Evolutionary conservation across 2,329 filamentous ascomycete genomes (phyloP).

Genomic region (Nemania sp.): DNA sequence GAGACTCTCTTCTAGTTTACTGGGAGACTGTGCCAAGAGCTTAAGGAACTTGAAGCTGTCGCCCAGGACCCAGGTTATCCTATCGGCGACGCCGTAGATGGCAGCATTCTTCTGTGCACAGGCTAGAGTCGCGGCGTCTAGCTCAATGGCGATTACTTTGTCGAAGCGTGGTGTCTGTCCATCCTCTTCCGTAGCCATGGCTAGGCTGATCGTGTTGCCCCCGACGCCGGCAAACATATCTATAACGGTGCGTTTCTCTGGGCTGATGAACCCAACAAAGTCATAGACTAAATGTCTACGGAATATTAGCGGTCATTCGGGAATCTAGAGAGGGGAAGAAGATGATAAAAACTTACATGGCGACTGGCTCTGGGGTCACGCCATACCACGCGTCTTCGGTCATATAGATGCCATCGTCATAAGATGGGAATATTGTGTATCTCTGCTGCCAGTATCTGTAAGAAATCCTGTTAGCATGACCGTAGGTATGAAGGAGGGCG

Average conservation of each 20-base stretch:
- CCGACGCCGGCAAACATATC: conserved; percentile 92
- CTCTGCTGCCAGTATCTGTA: conserved; percentile 89
- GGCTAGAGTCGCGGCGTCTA: conserved; percentile 74
- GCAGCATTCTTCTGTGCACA: conserved; percentile 93
- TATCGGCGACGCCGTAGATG: conserved; percentile 74
- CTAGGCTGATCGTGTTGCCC: conserved; percentile 94
- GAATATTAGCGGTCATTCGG: conserved; percentile 23
- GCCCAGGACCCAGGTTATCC: conserved; percentile 83
- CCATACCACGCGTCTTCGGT: conserved; percentile 97
- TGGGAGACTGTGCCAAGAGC: conserved; percentile 43
- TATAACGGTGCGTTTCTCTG: conserved; percentile 60
- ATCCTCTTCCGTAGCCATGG: conserved; percentile 49
- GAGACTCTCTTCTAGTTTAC: conserved; percentile 38
- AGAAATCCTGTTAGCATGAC: neutral
- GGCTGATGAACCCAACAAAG: conserved; percentile 58
- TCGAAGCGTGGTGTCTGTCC: conserved; percentile 69
- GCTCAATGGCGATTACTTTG: conserved; percentile 86
- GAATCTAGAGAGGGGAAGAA: neutral
- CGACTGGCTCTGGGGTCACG: conserved; percentile 91
- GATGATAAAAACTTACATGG: conserved; percentile 59
- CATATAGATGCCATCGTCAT: conserved; percentile 85
- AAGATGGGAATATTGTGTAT: conserved; percentile 82
- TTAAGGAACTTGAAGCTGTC: conserved; percentile 80
- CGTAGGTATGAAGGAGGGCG: neutral
- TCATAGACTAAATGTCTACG: conserved; percentile 74